Base-by-base conservation (phyloP, 106 monocot species). In the Acanthochlamys bracteata region DNA sequence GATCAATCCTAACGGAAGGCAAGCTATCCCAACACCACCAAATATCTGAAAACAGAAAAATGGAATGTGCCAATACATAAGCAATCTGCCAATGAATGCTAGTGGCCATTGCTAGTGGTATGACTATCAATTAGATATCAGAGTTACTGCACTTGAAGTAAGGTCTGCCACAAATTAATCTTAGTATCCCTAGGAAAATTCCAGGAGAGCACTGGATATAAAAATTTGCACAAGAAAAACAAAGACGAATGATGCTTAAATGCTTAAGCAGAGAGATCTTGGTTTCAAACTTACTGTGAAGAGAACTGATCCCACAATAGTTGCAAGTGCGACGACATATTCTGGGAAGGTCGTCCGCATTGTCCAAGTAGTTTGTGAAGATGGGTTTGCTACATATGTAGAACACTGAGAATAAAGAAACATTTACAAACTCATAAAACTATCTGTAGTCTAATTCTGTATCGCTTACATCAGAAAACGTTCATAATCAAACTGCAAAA, bases 11-110 rank as follows among this genome's bases (percentile, higher is more conserved):
- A 98, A 66, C 46, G 98, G 98, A 65, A 92, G 80, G 66, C 73
- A 85, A 64, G 82, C 85, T 55, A 93, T 93, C 40, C 93, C 93
- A 66, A 93, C 82, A 70, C 93, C 93, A 59, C 93, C 93, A 78
- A 93, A 93, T 68, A 93, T 85, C 93, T 93, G 71, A 53, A n/a
- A 20, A 0, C n/a, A 57, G 20, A 61, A 13, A 41, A 66, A 54
- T 24, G 20, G 57, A 7, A 65, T 8, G 4, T 15, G 39, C 19
- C 24, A 20, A 57, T 14, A 15, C 49, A 49, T 49, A 49, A 49
- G 49, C 49, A 1, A 6, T 33, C 33, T 33, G 33, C 33, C 33
- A 33, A 33, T 6, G n/a, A 33, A 33, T 33, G 33, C 33, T 33
- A 33, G 33, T 33, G 6, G 6, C n/a, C 33, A 33, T 3, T 33